These are phyloP conservation scores for Lonicera japonica DNA, from an alignment of 129 eudicot species.

Conservation along the genomic window DNA sequence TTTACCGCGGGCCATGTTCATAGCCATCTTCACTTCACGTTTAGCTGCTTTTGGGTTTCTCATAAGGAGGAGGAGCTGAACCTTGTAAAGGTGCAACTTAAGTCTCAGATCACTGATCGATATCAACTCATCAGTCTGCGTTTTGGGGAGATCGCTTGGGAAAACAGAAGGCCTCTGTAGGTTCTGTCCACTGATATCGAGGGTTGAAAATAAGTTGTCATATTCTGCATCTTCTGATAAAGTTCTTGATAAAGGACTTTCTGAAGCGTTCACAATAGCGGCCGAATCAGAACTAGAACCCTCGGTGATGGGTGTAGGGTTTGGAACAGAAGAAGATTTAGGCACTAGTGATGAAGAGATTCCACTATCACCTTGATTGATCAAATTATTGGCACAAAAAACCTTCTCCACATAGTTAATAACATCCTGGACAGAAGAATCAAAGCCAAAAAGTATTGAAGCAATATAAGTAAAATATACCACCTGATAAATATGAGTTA, in stretches of 20 bases:
- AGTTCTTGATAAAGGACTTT: slow-evolving; percentile 63
- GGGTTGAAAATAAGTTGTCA: slow-evolving; percentile 58
- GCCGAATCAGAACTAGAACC: slow-evolving; percentile 40
- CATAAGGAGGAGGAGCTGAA: slow-evolving; percentile 58
- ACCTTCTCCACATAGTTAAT: slow-evolving; percentile 72
- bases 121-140: slow-evolving; percentile 51
- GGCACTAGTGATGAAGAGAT: slow-evolving; percentile 34
- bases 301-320: slow-evolving; percentile 41
- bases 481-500: neutral
- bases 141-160: slow-evolving; percentile 38
- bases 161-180: slow-evolving; percentile 40
- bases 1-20: slow-evolving; percentile 72
- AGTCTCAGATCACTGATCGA: slow-evolving; percentile 55
- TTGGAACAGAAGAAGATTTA: slow-evolving; percentile 55
- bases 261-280: slow-evolving; percentile 41
- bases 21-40: slow-evolving; percentile 85
- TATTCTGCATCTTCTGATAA: slow-evolving; percentile 76
- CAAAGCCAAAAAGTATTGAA: neutral
- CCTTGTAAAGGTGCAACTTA: slow-evolving; percentile 74
- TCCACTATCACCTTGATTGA: slow-evolving; percentile 57
- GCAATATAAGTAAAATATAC: neutral
- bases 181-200: slow-evolving; percentile 54
- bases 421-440: slow-evolving; percentile 53
- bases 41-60: slow-evolving; percentile 86
- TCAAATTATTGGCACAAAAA: slow-evolving; percentile 39